Conservation (phyloP, 495 filamentous ascomycete species). For the Sphaerosporella brunnea region DNA sequence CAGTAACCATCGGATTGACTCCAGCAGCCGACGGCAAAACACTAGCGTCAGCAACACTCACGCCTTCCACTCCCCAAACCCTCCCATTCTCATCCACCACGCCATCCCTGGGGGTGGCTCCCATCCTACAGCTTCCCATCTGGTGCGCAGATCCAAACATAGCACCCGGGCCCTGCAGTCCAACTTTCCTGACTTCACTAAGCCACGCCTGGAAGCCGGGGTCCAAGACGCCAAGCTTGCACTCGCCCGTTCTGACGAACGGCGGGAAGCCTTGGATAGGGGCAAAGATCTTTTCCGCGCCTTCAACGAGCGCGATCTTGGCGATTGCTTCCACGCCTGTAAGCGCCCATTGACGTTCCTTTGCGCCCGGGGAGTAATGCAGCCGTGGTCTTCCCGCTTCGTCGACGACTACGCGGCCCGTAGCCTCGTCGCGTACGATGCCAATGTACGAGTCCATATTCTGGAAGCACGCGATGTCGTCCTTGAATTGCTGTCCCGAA, state of each 20-base stretch:
- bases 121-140: conserved; percentile 85
- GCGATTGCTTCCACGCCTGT: neutral
- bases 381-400: neutral
- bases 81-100: conserved; percentile 60
- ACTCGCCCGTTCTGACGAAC: neutral
- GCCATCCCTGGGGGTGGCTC: conserved; percentile 18
- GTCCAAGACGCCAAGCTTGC: neutral
- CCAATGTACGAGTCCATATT: conserved; percentile 47
- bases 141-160: conserved; percentile 49
- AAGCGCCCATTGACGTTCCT: neutral
- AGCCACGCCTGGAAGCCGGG: neutral
- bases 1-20: conserved; percentile 86
- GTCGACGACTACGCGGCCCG: conserved; percentile 49
- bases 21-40: conserved; percentile 79
- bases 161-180: neutral
- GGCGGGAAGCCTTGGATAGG: neutral
- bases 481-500: conserved; percentile 35
- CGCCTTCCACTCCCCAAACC: conserved; percentile 55
- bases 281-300: conserved; percentile 51
- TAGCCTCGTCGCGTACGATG: conserved; percentile 51
- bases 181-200: neutral
- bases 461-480: conserved; percentile 38
- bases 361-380: neutral
- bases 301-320: conserved; percentile 29
- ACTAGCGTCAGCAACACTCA: conserved; percentile 75